Percentiles rank a stretch among this genome's conserved stretches.
Conservation (phyloP, 2,329 filamentous ascomycete genomes). For the Colletotrichum coccodes region DNA sequence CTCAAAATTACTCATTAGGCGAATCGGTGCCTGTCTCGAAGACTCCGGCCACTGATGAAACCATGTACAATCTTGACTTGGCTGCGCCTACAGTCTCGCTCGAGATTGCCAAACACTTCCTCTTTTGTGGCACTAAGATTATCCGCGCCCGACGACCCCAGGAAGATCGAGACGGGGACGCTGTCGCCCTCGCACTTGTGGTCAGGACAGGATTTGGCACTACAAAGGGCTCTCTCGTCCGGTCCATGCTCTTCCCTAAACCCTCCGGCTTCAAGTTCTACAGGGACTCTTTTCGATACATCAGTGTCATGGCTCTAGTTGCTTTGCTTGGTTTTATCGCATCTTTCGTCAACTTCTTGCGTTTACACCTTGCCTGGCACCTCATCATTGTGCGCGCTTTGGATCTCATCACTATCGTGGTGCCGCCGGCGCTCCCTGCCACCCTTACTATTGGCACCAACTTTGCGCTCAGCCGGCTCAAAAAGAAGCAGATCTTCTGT, state of each 20-base stretch:
- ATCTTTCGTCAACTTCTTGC: slow-evolving; percentile 93
- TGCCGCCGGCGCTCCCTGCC: slow-evolving; percentile 92
- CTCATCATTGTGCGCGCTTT: slow-evolving; percentile 91
- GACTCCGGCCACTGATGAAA: slow-evolving; percentile 82
- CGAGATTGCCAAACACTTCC: slow-evolving; percentile 85
- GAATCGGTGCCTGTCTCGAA: slow-evolving; percentile 98
- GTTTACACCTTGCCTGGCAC: slow-evolving; percentile 85
- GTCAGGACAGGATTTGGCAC: slow-evolving; percentile 97
- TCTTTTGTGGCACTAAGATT: slow-evolving; percentile 96
- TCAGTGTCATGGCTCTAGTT: slow-evolving; percentile 92
- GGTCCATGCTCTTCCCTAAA: slow-evolving; percentile 98
- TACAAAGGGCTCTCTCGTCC: slow-evolving; percentile 93
- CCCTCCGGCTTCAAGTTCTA: slow-evolving; percentile 99
- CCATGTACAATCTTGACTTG: slow-evolving; percentile 80
- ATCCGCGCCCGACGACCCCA: slow-evolving; percentile 90
- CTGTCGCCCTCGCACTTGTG: slow-evolving; percentile 90
- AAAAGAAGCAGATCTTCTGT: slow-evolving; percentile 92
- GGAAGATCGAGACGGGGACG: slow-evolving; percentile 86
- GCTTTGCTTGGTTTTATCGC: slow-evolving; percentile 88
- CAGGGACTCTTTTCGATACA: slow-evolving; percentile 96
- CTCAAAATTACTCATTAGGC: slow-evolving; percentile 52
- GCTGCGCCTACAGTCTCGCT: slow-evolving; percentile 84
- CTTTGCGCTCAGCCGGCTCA: slow-evolving; percentile 88
- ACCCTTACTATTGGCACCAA: slow-evolving; percentile 97
- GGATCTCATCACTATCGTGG: slow-evolving; percentile 96